Percentiles rank a stretch among this genome's conserved stretches.
phyloP scores from a whole-genome alignment of 106 monocot genomes.

The Agapanthus africanus region DNA sequence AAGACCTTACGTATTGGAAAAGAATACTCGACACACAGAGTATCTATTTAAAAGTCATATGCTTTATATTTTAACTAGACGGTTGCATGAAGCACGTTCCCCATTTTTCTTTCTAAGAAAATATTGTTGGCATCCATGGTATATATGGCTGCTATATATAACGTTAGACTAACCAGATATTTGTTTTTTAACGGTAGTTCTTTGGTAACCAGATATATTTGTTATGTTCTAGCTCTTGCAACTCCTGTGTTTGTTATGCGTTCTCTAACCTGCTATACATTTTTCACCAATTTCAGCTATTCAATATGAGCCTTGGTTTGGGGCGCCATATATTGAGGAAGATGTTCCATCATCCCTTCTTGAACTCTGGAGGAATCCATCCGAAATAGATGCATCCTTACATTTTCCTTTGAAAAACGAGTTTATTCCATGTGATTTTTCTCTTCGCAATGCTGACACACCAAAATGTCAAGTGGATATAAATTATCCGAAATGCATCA shows the following conservation, averaged over 20 bases:
- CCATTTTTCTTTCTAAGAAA: no score
- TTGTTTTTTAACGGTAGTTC: not conserved
- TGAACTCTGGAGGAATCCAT: constrained; percentile 63
- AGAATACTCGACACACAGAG: no score
- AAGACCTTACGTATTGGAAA: no score
- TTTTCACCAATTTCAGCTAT: constrained; percentile 37
- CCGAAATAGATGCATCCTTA: constrained; percentile 40
- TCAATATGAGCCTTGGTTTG: constrained; percentile 91
- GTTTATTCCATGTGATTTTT: constrained; percentile 75
- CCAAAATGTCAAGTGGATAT: constrained; percentile 6
- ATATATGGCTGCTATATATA: no score
- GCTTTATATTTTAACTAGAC: no score
- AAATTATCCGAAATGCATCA: constrained; percentile 57
- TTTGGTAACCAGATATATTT: not conserved
- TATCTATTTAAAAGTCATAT: no score
- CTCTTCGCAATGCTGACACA: constrained; percentile 42
- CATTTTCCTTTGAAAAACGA: constrained; percentile 90
- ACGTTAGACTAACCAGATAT: no score
- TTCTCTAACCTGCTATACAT: not conserved
- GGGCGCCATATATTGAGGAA: constrained; percentile 79
- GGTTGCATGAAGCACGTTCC: no score
- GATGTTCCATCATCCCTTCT: constrained; percentile 52
- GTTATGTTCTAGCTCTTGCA: no score
- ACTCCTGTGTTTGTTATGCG: not conserved
- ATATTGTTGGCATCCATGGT: no score